Evolutionary conservation across 2,329 filamentous ascomycete genomes (phyloP).

Genomic region (Aspergillus candidus): DNA sequence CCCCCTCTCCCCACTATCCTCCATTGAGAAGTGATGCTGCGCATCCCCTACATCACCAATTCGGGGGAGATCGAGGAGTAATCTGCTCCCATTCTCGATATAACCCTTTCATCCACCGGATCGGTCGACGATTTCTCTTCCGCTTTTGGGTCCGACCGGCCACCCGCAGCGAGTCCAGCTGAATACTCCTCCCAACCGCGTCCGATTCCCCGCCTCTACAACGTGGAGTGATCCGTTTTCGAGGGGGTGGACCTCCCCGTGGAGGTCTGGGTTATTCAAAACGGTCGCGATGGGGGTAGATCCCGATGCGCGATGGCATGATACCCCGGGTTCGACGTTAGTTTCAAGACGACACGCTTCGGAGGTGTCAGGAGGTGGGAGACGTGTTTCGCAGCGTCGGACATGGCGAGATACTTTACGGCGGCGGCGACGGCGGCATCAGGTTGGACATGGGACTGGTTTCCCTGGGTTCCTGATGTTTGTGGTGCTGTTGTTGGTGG

Average conservation of each 20-base stretch:
- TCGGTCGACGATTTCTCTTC: not conserved
- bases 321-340: constrained; percentile 8
- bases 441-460: constrained; percentile 8
- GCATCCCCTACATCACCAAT: constrained; percentile 17
- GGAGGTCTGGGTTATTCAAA: constrained; percentile 31
- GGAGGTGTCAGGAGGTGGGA: constrained; percentile 4
- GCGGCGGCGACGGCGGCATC: constrained; percentile 13
- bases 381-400: constrained; percentile 10
- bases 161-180: not conserved
- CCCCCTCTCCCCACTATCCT: constrained; percentile 8
- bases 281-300: constrained; percentile 28
- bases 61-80: constrained; percentile 12
- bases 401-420: constrained; percentile 19
- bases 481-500: constrained; percentile 17
- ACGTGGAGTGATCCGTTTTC: constrained; percentile 32
- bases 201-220: constrained; percentile 18
- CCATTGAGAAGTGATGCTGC: constrained; percentile 13
- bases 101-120: too few relatives aligned
- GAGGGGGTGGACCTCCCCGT: constrained; percentile 38
- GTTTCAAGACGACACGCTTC: constrained; percentile 8
- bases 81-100: constrained; percentile 9
- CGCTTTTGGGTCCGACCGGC: not conserved
- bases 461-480: constrained; percentile 7
- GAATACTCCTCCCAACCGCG: not conserved
- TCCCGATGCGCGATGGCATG: constrained; percentile 18